Conservation (phyloP, 495 filamentous ascomycete genomes). For the Rostrohypoxylon terebratum region DNA sequence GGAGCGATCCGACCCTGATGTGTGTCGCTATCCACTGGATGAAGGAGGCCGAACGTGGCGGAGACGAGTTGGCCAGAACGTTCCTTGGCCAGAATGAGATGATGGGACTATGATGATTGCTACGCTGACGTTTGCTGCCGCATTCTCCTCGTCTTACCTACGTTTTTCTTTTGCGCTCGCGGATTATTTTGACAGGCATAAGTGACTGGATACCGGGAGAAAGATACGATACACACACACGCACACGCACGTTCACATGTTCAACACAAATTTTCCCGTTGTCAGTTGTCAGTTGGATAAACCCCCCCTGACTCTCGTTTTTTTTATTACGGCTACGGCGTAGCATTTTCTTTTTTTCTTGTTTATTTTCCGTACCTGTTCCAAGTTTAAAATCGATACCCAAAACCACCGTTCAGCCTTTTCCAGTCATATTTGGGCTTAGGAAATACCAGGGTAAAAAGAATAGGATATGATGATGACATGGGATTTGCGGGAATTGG, state of each 20-base stretch:
- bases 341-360: conserved; percentile 20
- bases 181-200: conserved; percentile 24
- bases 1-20: conserved; percentile 89
- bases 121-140: conserved; percentile 39
- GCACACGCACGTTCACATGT: conserved; percentile 36
- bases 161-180: conserved; percentile 40
- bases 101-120: conserved; percentile 46
- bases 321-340: conserved; percentile 7
- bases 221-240: conserved; percentile 29
- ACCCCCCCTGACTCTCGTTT: conserved; percentile 27
- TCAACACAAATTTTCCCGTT: conserved; percentile 34
- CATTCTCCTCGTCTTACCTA: conserved; percentile 38
- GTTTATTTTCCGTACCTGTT: conserved; percentile 34
- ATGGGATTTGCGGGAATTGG: conserved; percentile 33
- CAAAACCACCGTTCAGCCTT: conserved; percentile 28
- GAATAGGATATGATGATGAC: conserved; percentile 38
- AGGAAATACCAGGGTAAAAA: conserved; percentile 41
- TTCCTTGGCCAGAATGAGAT: conserved; percentile 77
- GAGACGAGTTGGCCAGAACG: conserved; percentile 87
- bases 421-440: conserved; percentile 28
- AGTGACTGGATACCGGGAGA: conserved; percentile 25
- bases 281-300: conserved; percentile 38
- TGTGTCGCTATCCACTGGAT: conserved; percentile 99
- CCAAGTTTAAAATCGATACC: conserved; percentile 41
- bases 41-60: conserved; percentile 87